These are phyloP conservation scores for Wickerhamiella cacticola DNA, from an alignment of 805 yeast species.

Conservation along the genomic window DNA sequence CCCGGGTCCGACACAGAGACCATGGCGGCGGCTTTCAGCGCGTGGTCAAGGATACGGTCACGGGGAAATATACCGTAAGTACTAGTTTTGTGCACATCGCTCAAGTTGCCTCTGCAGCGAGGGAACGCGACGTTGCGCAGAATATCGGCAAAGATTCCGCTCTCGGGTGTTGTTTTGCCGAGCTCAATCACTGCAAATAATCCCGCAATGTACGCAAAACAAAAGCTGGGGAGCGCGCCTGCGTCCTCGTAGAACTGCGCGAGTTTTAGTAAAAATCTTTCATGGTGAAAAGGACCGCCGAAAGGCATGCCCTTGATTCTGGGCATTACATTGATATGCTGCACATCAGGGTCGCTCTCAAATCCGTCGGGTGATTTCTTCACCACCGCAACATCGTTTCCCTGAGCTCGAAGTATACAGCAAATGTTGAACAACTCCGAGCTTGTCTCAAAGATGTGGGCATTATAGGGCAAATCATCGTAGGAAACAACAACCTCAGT, in stretches of 20 bases:
- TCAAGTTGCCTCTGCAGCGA: neutral
- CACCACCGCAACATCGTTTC: too few relatives aligned
- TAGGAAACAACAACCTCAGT: too few relatives aligned
- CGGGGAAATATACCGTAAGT: neutral
- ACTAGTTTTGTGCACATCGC: too few relatives aligned
- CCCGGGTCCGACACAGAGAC: constrained; percentile 5
- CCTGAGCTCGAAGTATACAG: too few relatives aligned
- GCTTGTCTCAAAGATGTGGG: too few relatives aligned
- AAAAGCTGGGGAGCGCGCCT: neutral
- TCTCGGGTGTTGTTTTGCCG: neutral
- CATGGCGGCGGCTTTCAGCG: neutral
- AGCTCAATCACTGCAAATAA: neutral
- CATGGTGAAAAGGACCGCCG: too few relatives aligned
- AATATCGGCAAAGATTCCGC: neutral
- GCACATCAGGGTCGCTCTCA: too few relatives aligned
- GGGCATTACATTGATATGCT: too few relatives aligned
- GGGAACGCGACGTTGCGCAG: neutral
- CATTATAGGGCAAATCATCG: too few relatives aligned
- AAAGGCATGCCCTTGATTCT: too few relatives aligned
- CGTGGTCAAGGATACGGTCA: neutral
- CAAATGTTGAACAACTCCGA: too few relatives aligned
- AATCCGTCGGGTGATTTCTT: too few relatives aligned
- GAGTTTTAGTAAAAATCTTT: neutral
- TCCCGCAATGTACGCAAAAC: neutral
- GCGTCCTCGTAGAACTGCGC: neutral